A percentile compares a stretch with the other conserved stretches of the same genome.
Evolutionary conservation across 164 flowering plant species (phyloP).

Genomic region (Vitis rupestris): DNA sequence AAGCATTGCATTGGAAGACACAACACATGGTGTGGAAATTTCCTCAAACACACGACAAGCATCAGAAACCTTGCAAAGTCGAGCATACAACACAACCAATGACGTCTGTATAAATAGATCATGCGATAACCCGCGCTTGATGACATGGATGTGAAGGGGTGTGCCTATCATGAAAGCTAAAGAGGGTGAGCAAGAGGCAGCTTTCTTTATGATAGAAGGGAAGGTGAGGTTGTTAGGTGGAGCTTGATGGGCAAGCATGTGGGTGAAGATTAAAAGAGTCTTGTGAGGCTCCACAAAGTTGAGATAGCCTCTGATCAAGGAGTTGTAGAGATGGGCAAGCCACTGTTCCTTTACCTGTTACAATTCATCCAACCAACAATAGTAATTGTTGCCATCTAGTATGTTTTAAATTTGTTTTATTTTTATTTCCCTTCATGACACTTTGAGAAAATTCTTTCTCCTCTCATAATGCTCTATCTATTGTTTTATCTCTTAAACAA

Average conservation of each 20-base stretch:
- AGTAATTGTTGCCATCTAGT: no score
- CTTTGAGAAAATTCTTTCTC: no score
- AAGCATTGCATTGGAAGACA: slow-evolving; percentile 62
- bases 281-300: slow-evolving; percentile 22
- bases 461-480: no score
- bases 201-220: slow-evolving; percentile 65
- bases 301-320: slow-evolving; percentile 58
- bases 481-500: no score
- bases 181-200: slow-evolving; percentile 25
- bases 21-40: slow-evolving; percentile 55
- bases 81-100: slow-evolving; percentile 43
- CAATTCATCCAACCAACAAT: no score
- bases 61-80: slow-evolving; percentile 27
- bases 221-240: slow-evolving; percentile 66
- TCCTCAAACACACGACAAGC: slow-evolving; percentile 63
- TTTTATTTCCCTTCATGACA: no score
- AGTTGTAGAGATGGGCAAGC: slow-evolving; percentile 57
- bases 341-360: no score
- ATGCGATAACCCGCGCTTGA: slow-evolving; percentile 44
- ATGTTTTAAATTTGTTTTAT: no score
- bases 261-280: slow-evolving; percentile 48
- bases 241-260: slow-evolving; percentile 52
- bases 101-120: slow-evolving; percentile 58
- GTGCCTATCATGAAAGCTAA: slow-evolving; percentile 19
- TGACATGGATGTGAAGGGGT: slow-evolving; percentile 49